A percentile compares a stretch with the other conserved stretches of the same genome.
These are phyloP conservation scores for Thermomucor indicae-seudaticae DNA, from an alignment of 371 early-diverging fungal genomes.

Conservation along the genomic window DNA sequence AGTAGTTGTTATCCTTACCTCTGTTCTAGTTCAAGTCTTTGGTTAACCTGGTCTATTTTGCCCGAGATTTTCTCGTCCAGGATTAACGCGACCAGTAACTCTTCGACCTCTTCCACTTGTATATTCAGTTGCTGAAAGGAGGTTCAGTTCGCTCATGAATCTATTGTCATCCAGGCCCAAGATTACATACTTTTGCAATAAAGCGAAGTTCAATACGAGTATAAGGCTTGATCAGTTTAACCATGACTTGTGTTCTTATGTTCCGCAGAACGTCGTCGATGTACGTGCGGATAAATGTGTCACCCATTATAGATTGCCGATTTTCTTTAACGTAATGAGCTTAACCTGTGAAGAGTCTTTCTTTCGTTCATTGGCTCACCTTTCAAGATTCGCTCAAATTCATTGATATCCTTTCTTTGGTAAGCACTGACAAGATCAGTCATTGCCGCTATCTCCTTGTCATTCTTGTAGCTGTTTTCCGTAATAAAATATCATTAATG, in stretches of 20 bases:
- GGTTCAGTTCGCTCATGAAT: background rate
- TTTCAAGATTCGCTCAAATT: conserved; percentile 80
- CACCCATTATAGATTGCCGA: conserved; percentile 76
- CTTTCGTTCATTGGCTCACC: conserved; percentile 6
- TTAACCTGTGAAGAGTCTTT: background rate
- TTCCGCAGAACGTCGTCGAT: conserved; percentile 87
- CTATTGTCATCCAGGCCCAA: background rate
- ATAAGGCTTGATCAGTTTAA: conserved; percentile 85
- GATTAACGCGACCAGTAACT: conserved; percentile 79
- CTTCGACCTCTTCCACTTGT: conserved; percentile 73
- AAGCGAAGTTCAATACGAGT: conserved; percentile 81
- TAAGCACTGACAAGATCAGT: conserved; percentile 88
- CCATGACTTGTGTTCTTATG: conserved; percentile 86
- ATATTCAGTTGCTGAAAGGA: conserved; percentile 69
- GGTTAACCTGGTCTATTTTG: conserved; percentile 83
- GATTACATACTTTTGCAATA: conserved; percentile 66
- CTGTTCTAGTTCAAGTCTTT: conserved; percentile 62
- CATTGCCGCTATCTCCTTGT: conserved; percentile 88
- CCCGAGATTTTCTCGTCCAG: conserved; percentile 82
- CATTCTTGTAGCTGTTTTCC: conserved; percentile 79
- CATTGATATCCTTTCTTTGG: conserved; percentile 81
- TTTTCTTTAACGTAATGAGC: conserved; percentile 43
- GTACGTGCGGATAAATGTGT: conserved; percentile 84
- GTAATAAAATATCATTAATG: background rate
- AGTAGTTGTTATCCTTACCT: conserved; percentile 38